A percentile compares a stretch with the other conserved stretches of the same genome.
Evolutionary conservation across 73 alveolate species (phyloP).

Genomic region (Blepharisma stoltei): DNA sequence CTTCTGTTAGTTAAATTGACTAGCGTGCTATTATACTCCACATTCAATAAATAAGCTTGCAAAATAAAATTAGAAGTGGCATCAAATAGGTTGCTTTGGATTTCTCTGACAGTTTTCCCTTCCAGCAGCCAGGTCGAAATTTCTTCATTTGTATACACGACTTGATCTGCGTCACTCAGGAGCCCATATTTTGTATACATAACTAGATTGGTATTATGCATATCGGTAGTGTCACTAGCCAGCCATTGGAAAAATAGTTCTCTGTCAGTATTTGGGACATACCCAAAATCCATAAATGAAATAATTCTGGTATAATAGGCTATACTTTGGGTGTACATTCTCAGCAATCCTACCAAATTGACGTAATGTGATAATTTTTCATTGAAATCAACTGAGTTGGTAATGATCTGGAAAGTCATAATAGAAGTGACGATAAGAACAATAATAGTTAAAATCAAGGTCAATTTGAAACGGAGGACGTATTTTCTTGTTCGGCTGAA

Average conservation of each 20-base stretch:
- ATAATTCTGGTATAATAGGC: not conserved
- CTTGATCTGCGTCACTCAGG: not conserved
- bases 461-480: not conserved
- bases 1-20: not conserved
- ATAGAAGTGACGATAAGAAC: not conserved
- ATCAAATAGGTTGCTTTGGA: not conserved
- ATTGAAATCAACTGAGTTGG: not conserved
- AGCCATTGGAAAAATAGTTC: not conserved
- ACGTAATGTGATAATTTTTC: not conserved
- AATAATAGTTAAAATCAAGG: not conserved
- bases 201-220: not conserved
- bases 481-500: not conserved
- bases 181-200: not conserved
- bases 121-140: not conserved
- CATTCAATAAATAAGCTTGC: not conserved
- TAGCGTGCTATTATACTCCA: not conserved
- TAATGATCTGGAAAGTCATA: not conserved
- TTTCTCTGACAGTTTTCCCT: not conserved
- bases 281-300: not conserved
- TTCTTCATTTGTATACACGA: not conserved
- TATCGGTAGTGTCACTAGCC: not conserved
- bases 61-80: constrained; percentile 4
- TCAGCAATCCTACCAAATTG: not conserved
- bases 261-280: not conserved
- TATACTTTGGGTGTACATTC: not conserved